These are phyloP conservation scores for Singerocomus inundabilis DNA, from an alignment of 1,284 basidiomycete genomes.

Conservation along the genomic window DNA sequence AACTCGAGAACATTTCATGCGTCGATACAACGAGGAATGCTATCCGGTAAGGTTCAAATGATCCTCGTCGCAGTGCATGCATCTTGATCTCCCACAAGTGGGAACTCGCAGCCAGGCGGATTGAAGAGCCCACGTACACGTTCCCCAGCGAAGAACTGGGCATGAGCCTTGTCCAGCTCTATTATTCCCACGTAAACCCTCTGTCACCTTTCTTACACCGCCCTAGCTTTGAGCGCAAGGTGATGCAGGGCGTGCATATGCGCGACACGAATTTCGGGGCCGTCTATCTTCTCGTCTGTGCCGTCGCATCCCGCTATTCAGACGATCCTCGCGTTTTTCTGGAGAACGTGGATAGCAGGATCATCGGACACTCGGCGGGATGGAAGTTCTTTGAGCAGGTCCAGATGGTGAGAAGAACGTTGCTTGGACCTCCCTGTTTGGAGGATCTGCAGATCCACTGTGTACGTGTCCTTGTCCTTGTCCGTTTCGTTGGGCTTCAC, in stretches of 20 bases:
- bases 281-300: constrained; percentile 73
- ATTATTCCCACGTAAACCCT: constrained; percentile 62
- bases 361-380: constrained; percentile 53
- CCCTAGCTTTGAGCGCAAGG: constrained; percentile 65
- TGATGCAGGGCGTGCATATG: constrained; percentile 57
- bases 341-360: constrained; percentile 35
- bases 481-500: background rate
- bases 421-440: constrained; percentile 51
- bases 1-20: background rate
- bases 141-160: constrained; percentile 69
- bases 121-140: constrained; percentile 25
- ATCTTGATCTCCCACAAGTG: constrained; percentile 35
- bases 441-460: constrained; percentile 61
- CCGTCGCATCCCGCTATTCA: constrained; percentile 67
- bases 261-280: constrained; percentile 63
- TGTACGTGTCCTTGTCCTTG: constrained; percentile 31
- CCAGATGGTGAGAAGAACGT: constrained; percentile 44
- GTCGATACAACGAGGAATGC: constrained; percentile 29
- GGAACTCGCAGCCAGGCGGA: constrained; percentile 35
- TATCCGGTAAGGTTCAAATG: constrained; percentile 39
- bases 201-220: constrained; percentile 77
- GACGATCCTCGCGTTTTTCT: constrained; percentile 60
- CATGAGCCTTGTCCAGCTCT: constrained; percentile 59
- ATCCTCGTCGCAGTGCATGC: background rate
- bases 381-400: constrained; percentile 77